Conservation (phyloP, 2,329 filamentous ascomycete species). For the Ophiostoma angusticollis region DNA sequence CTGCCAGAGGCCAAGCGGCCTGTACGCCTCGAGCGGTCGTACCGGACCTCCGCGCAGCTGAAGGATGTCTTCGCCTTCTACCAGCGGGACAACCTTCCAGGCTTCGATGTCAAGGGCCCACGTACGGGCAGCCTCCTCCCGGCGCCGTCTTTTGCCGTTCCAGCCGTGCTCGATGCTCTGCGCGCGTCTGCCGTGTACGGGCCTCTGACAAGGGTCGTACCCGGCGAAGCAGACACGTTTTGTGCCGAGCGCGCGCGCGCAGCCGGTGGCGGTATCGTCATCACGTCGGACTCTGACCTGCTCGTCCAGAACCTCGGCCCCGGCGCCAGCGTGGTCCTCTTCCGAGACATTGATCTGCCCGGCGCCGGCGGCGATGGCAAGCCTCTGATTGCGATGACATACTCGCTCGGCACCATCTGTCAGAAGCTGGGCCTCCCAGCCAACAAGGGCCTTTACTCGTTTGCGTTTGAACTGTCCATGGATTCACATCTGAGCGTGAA, state of each 20-base stretch:
- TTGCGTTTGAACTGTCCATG: slow-evolving; percentile 23
- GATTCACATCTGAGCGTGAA: slow-evolving; percentile 16
- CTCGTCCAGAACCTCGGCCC: slow-evolving; percentile 57
- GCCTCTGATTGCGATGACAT: slow-evolving; percentile 14
- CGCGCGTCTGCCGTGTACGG: slow-evolving; percentile 28
- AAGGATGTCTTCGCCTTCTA: slow-evolving; percentile 31
- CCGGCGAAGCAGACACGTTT: slow-evolving; percentile 74
- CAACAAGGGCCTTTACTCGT: slow-evolving; percentile 14
- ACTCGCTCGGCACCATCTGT: slow-evolving; percentile 16
- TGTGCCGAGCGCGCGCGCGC: slow-evolving; percentile 55
- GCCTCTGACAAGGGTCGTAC: slow-evolving; percentile 44
- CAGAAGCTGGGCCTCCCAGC: slow-evolving; percentile 16
- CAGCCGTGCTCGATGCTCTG: slow-evolving; percentile 62
- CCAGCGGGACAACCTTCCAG: slow-evolving; percentile 9
- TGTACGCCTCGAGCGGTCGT: slow-evolving; percentile 48
- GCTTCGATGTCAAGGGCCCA: slow-evolving; percentile 6
- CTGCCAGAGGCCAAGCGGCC: slow-evolving; percentile 55
- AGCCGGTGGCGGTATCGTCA: slow-evolving; percentile 35
- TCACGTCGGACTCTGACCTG: slow-evolving; percentile 84
- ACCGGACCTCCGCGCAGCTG: slow-evolving; percentile 44
- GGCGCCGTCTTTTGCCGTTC: slow-evolving; percentile 57
- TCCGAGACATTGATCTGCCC: slow-evolving; percentile 45
- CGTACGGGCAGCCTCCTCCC: slow-evolving; percentile 21
- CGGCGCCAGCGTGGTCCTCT: slow-evolving; percentile 51
- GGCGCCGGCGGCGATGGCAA: background rate